Percentiles rank a stretch among this genome's conserved stretches.
Conservation (phyloP, 78 protist genomes). For the Parvularia atlantis region DNA sequence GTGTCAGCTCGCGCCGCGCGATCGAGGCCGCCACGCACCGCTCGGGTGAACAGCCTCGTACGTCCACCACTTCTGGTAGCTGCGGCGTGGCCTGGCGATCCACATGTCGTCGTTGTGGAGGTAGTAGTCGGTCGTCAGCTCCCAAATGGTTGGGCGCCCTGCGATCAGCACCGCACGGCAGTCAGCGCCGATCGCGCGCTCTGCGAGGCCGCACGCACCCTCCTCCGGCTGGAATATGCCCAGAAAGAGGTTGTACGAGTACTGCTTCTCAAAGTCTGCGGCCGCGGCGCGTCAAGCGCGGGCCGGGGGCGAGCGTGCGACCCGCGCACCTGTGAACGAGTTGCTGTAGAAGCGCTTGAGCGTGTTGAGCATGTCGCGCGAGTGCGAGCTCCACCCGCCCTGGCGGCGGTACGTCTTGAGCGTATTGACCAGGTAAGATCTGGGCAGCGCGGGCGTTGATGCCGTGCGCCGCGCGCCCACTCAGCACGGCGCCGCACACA, state of each 20-base stretch:
- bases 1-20: no score
- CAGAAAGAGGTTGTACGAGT: slow-evolving; percentile 74
- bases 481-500: neutral
- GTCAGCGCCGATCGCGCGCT: no score
- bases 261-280: slow-evolving; percentile 65
- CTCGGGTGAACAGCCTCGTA: no score
- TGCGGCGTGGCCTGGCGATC: no score
- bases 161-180: no score
- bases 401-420: slow-evolving; percentile 49
- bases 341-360: slow-evolving; percentile 71
- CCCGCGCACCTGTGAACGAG: slow-evolving; percentile 47
- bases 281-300: no score
- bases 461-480: neutral
- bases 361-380: slow-evolving; percentile 39
- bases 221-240: slow-evolving; percentile 60
- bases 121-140: no score
- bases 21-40: no score
- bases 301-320: neutral
- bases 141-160: no score
- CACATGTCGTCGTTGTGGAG: no score
- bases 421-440: slow-evolving; percentile 57
- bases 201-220: no score
- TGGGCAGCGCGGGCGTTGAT: slow-evolving; percentile 26
- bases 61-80: no score
- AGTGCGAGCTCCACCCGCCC: neutral